A percentile compares a stretch with the other conserved stretches of the same genome.
Conservation (phyloP, 225 moss, liverwort and hornwort genomes). For the Lunularia cruciata region DNA sequence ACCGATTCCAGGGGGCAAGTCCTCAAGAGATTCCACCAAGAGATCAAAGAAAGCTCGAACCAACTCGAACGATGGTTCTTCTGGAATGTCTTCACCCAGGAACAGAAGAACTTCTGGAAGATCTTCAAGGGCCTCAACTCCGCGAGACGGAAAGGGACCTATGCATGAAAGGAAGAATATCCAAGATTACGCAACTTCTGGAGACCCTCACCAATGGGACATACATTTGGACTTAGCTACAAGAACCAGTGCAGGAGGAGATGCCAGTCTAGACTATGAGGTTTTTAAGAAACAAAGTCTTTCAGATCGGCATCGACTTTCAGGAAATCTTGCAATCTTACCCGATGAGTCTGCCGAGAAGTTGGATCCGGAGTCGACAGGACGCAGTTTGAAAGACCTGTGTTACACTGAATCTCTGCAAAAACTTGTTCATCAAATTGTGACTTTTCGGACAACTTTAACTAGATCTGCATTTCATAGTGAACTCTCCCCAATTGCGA, state of each 20-base stretch:
- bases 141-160: background rate
- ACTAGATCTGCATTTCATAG: background rate
- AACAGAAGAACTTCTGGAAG: background rate
- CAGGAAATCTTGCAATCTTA: constrained; percentile 24
- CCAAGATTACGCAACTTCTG: background rate
- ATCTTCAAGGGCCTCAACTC: background rate
- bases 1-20: background rate
- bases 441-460: constrained; percentile 22
- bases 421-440: constrained; percentile 22
- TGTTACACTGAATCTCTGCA: constrained; percentile 5
- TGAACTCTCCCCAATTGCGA: background rate
- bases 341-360: constrained; percentile 2
- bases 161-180: too few species aligned
- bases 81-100: too few species aligned
- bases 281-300: background rate
- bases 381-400: background rate
- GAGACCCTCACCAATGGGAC: background rate
- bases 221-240: background rate
- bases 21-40: background rate
- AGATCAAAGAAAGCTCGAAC: background rate
- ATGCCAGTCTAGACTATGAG: background rate
- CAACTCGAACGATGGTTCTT: background rate
- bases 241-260: background rate
- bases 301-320: constrained; percentile 1
- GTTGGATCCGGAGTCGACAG: background rate